Evolutionary conservation across 257 asterid genomes (phyloP).

Genomic region (Mentha longifolia): DNA sequence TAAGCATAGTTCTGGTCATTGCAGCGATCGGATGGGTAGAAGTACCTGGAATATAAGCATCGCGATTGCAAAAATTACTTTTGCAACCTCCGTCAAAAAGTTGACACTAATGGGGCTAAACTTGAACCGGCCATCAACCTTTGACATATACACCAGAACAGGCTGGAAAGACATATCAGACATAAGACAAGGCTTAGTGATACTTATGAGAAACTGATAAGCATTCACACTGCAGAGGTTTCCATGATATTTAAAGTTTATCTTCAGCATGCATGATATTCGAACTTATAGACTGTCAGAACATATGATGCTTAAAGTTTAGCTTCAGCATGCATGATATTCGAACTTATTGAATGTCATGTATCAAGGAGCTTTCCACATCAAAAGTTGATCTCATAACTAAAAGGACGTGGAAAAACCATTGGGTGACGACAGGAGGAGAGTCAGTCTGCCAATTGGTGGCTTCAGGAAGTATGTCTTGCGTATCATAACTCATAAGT

Average conservation of each 20-base stretch:
- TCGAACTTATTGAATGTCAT: no score
- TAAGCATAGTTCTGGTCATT: conserved; percentile 14
- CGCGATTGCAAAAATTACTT: conserved; percentile 78
- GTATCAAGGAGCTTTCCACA: conserved; percentile 4
- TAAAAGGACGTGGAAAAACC: not conserved
- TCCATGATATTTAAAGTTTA: conserved; percentile 15
- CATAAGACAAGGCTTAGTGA: conserved; percentile 27
- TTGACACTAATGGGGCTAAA: conserved; percentile 98
- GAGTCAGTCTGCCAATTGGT: not conserved
- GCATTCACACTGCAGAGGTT: conserved; percentile 22
- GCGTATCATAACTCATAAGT: not conserved
- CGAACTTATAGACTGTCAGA: no score
- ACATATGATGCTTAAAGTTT: conserved; percentile 20
- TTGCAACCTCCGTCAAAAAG: conserved; percentile 84
- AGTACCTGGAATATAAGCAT: conserved; percentile 95
- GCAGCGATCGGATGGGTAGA: conserved; percentile 20
- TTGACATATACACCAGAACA: conserved; percentile 89
- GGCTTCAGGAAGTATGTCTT: not conserved
- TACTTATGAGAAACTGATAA: conserved; percentile 29
- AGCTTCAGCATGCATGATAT: conserved; percentile 15
- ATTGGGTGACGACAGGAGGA: not conserved
- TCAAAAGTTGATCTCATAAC: not conserved
- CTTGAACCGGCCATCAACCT: conserved; percentile 91
- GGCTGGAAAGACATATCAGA: conserved; percentile 60
- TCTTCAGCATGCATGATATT: conserved; percentile 14